Conservation (phyloP, 768 basidiomycete species). For the Agrocybe praecox region DNA sequence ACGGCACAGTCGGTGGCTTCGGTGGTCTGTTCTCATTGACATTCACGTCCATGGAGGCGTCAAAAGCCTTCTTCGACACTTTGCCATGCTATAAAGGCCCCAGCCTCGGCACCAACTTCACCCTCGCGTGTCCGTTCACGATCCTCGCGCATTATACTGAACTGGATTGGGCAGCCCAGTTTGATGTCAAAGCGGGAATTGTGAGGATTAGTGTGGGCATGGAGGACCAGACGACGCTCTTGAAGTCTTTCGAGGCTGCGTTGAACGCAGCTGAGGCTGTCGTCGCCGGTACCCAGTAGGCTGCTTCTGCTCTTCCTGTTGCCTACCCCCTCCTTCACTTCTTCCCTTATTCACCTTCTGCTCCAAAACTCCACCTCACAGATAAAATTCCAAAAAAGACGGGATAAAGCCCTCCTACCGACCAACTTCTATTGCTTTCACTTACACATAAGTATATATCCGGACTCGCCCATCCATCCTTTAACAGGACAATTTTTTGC, state of each 20-base stretch:
- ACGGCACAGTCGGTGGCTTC: constrained; percentile 54
- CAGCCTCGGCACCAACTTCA: constrained; percentile 93
- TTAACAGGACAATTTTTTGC: constrained; percentile 22
- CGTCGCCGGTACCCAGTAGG: constrained; percentile 8
- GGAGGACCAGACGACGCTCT: too few species aligned
- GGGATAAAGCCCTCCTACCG: not conserved
- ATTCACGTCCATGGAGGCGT: constrained; percentile 71
- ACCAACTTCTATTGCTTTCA: constrained; percentile 1
- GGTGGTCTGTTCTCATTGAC: constrained; percentile 89
- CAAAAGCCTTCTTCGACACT: constrained; percentile 82
- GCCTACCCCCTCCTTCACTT: not conserved
- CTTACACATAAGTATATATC: too few species aligned
- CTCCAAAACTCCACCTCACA: too few species aligned
- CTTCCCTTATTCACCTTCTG: not conserved
- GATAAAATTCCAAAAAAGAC: constrained; percentile 12
- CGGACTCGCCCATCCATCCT: too few species aligned
- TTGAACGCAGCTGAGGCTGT: too few species aligned
- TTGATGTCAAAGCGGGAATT: constrained; percentile 82
- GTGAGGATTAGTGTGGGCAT: too few species aligned
- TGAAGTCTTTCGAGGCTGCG: too few species aligned
- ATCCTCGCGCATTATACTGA: constrained; percentile 90
- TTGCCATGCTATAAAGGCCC: constrained; percentile 89
- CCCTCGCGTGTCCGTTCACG: constrained; percentile 91
- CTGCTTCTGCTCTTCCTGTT: not conserved
- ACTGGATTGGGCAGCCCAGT: constrained; percentile 88